Base-by-base conservation (phyloP, 1,284 basidiomycete genomes). In the Ustilago shanxiensis region DNA sequence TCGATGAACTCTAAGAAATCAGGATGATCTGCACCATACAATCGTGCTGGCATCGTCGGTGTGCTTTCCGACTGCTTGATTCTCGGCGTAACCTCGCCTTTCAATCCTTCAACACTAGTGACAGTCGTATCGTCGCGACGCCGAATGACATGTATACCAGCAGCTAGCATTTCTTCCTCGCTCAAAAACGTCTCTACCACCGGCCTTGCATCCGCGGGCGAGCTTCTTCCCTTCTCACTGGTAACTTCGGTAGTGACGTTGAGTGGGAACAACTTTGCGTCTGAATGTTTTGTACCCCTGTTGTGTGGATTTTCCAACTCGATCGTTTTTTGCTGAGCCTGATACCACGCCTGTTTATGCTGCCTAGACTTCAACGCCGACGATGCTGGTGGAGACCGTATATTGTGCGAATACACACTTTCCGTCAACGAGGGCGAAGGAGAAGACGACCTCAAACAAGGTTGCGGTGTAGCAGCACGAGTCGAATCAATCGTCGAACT, bases 321-420 rank as follows among this genome's bases (percentile, higher is more conserved):
- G 50, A 77, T 67, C 18, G 75, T 77, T 53, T 73, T 73, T 55
- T 77, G 75, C 39, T 77, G 75, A 0, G 75, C 75, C 54, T 77
- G 75, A 37, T 73, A 77, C 75, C 75, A 77, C 6, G 75, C 75
- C 58, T 77, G 75, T 47, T 69, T 77, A 50, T 67, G 69, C 63
- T 69, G 66, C 26, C 63, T 72, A 29, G 70, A 66, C 33, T 56
- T 44, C 26, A 47, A 52, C 7, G 54, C 39, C 3, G 58, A 7
- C 8, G 60, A 66, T 49, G n/a, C 47, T 18, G 47, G 14, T 26
- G 24, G 6, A 3, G 2, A 45, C 16, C 7, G 0, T 14, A 47
- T 3, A 13, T 60, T 52, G 52, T 55, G 53, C 1, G 57, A 57
- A 18, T 53, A 58, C 31, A 66, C n/a, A 44, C 45, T 62, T 13